These are phyloP conservation scores for Ajuga chamaepitys DNA, from an alignment of 257 asterid species.

Conservation along the genomic window DNA sequence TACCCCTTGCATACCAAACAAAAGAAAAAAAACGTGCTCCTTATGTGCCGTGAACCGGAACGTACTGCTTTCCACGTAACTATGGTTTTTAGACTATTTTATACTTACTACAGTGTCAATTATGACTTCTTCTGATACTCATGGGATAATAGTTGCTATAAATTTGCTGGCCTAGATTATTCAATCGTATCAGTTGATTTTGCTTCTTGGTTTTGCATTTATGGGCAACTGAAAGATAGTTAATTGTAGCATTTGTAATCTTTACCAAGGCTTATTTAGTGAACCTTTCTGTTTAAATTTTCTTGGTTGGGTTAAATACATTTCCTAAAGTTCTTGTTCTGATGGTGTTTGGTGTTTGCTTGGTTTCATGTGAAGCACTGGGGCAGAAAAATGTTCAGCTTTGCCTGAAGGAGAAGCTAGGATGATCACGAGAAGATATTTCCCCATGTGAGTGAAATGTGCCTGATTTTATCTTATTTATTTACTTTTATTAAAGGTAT, in stretches of 20 bases:
- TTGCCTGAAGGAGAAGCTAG: constrained; percentile 21
- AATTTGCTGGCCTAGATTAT: constrained; percentile 7
- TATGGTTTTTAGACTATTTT: not conserved
- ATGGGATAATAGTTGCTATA: not conserved
- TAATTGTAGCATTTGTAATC: not conserved
- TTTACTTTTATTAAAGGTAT: not conserved
- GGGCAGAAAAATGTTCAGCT: constrained; percentile 23
- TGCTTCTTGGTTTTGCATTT: not conserved
- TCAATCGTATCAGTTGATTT: constrained; percentile 6
- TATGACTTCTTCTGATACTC: not conserved
- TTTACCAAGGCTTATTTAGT: not conserved
- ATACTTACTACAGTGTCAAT: not conserved
- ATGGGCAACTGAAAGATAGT: not conserved
- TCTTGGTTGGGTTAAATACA: no score
- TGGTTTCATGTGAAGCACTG: constrained; percentile 36
- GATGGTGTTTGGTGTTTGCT: constrained; percentile 16
- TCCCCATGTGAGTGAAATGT: constrained; percentile 56
- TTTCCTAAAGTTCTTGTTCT: constrained; percentile 4
- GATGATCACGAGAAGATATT: constrained; percentile 30
- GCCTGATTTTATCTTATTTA: not conserved
- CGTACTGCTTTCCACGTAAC: no score
- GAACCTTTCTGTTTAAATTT: no score
- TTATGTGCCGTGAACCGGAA: no score
- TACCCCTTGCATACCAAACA: no score
- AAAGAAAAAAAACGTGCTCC: no score